Percentiles rank a stretch among this genome's conserved stretches.
phyloP scores from a whole-genome alignment of 169 alveolate species.

The Theileria orientalis region DNA sequence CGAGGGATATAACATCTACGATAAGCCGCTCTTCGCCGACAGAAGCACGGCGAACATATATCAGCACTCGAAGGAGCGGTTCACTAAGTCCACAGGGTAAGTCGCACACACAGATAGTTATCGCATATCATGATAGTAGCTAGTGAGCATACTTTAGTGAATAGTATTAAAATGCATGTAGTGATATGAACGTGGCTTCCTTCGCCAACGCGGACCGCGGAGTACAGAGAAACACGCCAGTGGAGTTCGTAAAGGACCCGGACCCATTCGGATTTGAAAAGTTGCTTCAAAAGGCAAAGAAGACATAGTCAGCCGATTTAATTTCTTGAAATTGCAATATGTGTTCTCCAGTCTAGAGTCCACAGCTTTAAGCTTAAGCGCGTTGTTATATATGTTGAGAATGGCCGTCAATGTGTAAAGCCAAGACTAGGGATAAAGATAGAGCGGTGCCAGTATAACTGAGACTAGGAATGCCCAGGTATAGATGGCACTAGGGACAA shows the following conservation, averaged over 20 bases:
- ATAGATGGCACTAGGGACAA: too few species aligned
- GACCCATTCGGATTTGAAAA: conserved; percentile 88
- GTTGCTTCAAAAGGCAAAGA: conserved; percentile 81
- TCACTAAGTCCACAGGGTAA: conserved; percentile 68
- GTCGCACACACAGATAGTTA: neutral
- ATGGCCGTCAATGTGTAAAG: neutral
- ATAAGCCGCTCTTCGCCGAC: conserved; percentile 89
- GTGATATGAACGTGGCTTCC: conserved; percentile 69
- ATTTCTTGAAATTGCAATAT: neutral
- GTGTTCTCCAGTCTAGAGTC: neutral
- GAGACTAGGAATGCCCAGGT: too few species aligned
- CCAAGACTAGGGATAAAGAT: too few species aligned
- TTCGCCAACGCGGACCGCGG: conserved; percentile 74
- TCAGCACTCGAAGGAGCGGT: conserved; percentile 71
- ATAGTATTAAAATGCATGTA: too few species aligned
- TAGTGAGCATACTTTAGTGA: too few species aligned
- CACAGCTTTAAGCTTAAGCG: neutral
- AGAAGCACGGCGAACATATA: conserved; percentile 71
- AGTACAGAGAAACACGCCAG: conserved; percentile 79
- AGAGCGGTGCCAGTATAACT: too few species aligned
- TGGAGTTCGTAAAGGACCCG: conserved; percentile 82
- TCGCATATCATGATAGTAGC: neutral
- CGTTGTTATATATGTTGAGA: too few species aligned
- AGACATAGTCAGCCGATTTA: conserved; percentile 43
- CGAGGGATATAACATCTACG: conserved; percentile 87